phyloP scores from a whole-genome alignment of 306 rosid genomes.

The Castanea crenata region DNA sequence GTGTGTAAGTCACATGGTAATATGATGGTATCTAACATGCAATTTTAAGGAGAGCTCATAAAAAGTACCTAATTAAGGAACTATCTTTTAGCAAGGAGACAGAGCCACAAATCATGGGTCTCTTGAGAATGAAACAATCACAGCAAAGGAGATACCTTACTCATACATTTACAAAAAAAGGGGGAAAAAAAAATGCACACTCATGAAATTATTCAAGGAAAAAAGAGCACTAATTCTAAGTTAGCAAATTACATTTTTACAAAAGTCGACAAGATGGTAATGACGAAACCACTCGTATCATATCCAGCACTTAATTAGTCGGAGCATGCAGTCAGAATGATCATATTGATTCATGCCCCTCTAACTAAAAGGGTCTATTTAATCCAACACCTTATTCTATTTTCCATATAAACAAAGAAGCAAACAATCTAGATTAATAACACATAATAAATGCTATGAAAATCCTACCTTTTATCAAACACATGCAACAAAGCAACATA shows the following conservation, averaged over 20 bases:
- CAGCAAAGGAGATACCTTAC: too few species aligned
- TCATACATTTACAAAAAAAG: too few species aligned
- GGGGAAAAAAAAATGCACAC: too few species aligned
- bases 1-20: too few species aligned
- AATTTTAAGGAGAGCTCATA: not conserved
- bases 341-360: not conserved
- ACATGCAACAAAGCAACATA: not conserved
- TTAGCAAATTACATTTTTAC: too few species aligned
- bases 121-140: too few species aligned
- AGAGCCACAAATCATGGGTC: too few species aligned
- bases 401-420: not conserved
- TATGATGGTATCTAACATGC: not conserved
- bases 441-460: not conserved
- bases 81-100: too few species aligned
- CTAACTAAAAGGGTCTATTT: not conserved
- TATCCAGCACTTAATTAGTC: not conserved
- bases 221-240: too few species aligned
- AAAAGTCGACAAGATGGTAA: not conserved
- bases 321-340: not conserved
- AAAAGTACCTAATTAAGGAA: not conserved
- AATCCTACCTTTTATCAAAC: not conserved
- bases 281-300: not conserved
- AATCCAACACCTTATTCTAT: not conserved
- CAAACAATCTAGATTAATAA: not conserved
- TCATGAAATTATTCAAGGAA: too few species aligned